A percentile compares a stretch with the other conserved stretches of the same genome.
Conservation (phyloP, 768 basidiomycete genomes). For the Collybia mongolica region DNA sequence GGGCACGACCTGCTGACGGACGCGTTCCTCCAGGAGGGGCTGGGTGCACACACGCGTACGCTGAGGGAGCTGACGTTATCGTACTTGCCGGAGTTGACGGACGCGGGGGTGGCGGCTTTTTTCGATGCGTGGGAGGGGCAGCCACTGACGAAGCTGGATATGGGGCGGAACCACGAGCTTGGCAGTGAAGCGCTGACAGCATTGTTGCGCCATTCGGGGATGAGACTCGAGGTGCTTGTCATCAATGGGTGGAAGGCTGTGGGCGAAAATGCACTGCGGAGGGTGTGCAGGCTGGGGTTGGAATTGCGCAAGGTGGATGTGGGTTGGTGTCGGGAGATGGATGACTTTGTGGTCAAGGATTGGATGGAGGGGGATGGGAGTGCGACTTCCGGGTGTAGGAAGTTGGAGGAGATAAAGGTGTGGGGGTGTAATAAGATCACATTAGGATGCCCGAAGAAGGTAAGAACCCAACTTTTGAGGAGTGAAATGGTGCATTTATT, state of each 20-base stretch:
- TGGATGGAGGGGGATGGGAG: conserved; percentile 45
- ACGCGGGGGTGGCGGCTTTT: conserved; percentile 66
- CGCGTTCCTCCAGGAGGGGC: conserved; percentile 54
- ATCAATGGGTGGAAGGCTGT: conserved; percentile 79
- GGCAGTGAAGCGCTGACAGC: conserved; percentile 53
- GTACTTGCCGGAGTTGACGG: conserved; percentile 60
- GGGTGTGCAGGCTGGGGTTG: conserved; percentile 29
- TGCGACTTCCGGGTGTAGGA: conserved; percentile 30
- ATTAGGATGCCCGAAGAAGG: conserved; percentile 37
- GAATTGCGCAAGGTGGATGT: conserved; percentile 66
- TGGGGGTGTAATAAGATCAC: conserved; percentile 56
- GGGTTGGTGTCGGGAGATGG: conserved; percentile 81
- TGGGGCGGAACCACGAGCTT: conserved; percentile 63
- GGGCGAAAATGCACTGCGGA: conserved; percentile 39
- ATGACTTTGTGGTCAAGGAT: conserved; percentile 79
- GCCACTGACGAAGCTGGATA: conserved; percentile 50
- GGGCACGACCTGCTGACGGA: conserved; percentile 66
- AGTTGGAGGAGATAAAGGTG: conserved; percentile 44
- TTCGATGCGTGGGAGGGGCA: conserved; percentile 61
- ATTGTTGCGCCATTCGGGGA: conserved; percentile 68
- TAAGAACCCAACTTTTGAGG: conserved; percentile 16
- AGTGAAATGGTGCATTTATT: not conserved
- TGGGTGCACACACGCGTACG: conserved; percentile 44
- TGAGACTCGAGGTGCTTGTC: conserved; percentile 53
- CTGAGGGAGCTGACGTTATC: conserved; percentile 57